phyloP scores from a whole-genome alignment of 78 protist genomes.

The Diacronema lutheri region DNA sequence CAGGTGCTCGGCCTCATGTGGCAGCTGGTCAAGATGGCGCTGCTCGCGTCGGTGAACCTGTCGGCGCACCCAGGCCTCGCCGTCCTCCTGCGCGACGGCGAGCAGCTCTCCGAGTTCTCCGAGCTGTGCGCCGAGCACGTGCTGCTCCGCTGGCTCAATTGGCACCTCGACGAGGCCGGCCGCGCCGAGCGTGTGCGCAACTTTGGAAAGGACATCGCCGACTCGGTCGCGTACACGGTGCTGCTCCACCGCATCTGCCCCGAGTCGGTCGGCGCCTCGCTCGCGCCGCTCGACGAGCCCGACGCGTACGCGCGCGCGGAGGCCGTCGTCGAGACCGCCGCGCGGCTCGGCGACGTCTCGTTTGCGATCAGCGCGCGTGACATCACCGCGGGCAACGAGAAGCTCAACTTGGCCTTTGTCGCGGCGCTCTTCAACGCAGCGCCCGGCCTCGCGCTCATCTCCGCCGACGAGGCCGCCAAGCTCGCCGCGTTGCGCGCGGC shows the following conservation, averaged over 20 bases:
- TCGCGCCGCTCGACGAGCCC: constrained; percentile 40
- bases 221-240: constrained; percentile 68
- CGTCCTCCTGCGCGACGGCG: constrained; percentile 88
- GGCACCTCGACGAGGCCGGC: constrained; percentile 9
- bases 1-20: constrained; percentile 90
- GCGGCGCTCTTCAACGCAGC: constrained; percentile 79
- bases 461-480: constrained; percentile 25
- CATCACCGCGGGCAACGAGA: constrained; percentile 77
- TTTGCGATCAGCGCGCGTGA: constrained; percentile 72
- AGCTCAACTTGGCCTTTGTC: constrained; percentile 90
- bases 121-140: constrained; percentile 76
- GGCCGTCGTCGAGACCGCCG: constrained; percentile 74
- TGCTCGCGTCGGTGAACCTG: constrained; percentile 77
- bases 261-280: constrained; percentile 30
- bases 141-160: constrained; percentile 13
- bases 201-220: constrained; percentile 78
- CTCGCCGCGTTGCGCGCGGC: not conserved
- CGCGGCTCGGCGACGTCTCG: not conserved
- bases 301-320: constrained; percentile 75
- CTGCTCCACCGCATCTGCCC: constrained; percentile 83
- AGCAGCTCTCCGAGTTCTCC: constrained; percentile 77
- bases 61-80: constrained; percentile 81
- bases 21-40: constrained; percentile 82
- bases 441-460: constrained; percentile 37
- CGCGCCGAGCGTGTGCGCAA: constrained; percentile 72